Evolutionary conservation across 1,284 basidiomycete genomes (phyloP), one percentile per base, ranked within the genome.

Genomic region (Cutaneotrichosporon curvatum): DNA sequence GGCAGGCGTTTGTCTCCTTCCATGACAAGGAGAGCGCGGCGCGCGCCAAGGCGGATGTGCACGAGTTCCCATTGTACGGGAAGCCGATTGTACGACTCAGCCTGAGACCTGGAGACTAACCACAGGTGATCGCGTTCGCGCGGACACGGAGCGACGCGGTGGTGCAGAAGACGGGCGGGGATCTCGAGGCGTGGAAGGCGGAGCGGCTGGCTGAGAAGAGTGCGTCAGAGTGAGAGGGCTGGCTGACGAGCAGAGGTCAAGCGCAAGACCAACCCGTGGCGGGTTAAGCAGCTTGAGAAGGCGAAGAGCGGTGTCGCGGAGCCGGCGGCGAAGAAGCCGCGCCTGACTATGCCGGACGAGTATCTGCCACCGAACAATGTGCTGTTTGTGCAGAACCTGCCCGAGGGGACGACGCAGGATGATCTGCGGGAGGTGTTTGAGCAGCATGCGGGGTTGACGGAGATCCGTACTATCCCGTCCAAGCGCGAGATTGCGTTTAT

Each of bases 361-460:
- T 98, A 98, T 73, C 80, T 98, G 8, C 95, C 95, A 4, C 94
- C 94, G 25, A 98, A 99, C 84, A 91, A 91, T 71, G 94, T 97
- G 73, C 80, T 99, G 47, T 99, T 99, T 79, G 71, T 98, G 56
- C 94, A 99, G 74, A 95, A 95, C 69, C 76, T 95, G 23, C 90
- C 90, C n/a, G 73, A 74, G 43, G 87, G 90, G 62, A 84, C 74
- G 58, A 88, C 83, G 44, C 89, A 92, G 66, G 89, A 92, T 45
- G 84, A 88, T 61, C 82, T 96, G 56, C 81, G 84, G 68, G 81
- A 82, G 2, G 76, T 95, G 30, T 95, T 95, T 75, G 83, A 86
- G 50, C 85, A 89, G 85, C 89, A 92, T 71, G 85, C 89, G 41
- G 91, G 91, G 62, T 71, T 96, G 50, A 72, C 90, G 80, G 89